Base-by-base conservation (phyloP, 108 stramenopile genomes). In the Skeletonema costatum region DNA sequence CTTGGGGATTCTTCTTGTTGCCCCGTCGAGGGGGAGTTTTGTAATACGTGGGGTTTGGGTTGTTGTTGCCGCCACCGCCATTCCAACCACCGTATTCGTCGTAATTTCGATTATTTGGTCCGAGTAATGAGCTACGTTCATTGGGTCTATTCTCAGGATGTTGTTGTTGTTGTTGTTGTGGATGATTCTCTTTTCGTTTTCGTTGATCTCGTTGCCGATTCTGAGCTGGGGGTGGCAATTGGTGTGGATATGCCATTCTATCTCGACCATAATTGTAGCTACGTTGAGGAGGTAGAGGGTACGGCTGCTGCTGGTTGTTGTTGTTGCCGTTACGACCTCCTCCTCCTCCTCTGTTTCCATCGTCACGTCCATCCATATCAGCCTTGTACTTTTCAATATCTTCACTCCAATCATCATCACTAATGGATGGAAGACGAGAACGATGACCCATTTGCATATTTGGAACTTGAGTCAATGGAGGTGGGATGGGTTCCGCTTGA, bases 71-170 rank as follows among this genome's bases (percentile, higher is more conserved):
- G 4, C 25, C 12, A 25, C 1, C 5, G 16, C 25, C 21, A 56
- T 56, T 25, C 53, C 53, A 56, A 56, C 53, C 53, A 56, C 50
- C 50, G 50, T 56, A 56, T 13, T 38, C 38, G 5, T 78, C 65
- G 29, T 73, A 61, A 61, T 39, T 73, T 36, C 32, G 33, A 31
- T 78, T 31, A 32, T 56, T 80, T 31, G 84, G 84, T 29, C 78
- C 76, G 19, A 89, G 63, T 13, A 89, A 60, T 32, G 86, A 74
- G 39, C 86, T 81, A 25, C 69, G 35, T 69, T 89, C 88, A 64
- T 87, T 66, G 17, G 32, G 36, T 36, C 10, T 29, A 38, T 58
- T 32, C 25, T 48, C 35, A 5, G 38, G 4, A 58, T 46, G 36
- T 12, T 69, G 60, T 29, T 69, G 69, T 33, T 70, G 68, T 33